Conservation (phyloP, 352 stramenopile species). For the Phytopythium oedochilum region DNA sequence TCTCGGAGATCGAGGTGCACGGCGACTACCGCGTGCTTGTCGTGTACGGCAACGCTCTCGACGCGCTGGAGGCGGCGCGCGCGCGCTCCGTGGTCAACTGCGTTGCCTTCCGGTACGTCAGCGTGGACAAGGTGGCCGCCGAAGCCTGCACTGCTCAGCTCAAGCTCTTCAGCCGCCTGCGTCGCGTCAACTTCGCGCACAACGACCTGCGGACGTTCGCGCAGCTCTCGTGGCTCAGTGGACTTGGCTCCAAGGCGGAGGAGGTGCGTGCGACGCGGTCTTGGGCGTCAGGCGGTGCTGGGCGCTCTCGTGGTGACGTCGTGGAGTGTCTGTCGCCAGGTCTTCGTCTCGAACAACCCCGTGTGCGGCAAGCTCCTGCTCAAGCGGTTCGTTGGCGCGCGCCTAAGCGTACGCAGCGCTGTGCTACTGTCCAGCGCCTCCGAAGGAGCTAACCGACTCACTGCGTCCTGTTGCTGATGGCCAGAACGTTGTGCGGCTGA, state of each 20-base stretch:
- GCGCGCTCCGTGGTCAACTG: constrained; percentile 44
- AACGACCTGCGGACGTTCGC: constrained; percentile 67
- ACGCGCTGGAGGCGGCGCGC: constrained; percentile 55
- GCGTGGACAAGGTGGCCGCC: constrained; percentile 38
- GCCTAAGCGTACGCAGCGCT: constrained; percentile 34
- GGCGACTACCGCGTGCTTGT: constrained; percentile 60
- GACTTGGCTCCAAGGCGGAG: constrained; percentile 51
- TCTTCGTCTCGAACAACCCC: constrained; percentile 60
- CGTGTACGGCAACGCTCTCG: constrained; percentile 65
- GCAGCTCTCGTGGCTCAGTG: constrained; percentile 52
- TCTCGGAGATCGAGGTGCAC: constrained; percentile 70
- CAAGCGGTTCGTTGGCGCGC: constrained; percentile 40
- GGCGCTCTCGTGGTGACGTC: not conserved
- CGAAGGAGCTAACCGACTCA: not conserved
- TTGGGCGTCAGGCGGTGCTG: not conserved
- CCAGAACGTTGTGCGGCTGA: constrained; percentile 57
- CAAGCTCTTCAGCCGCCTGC: constrained; percentile 54
- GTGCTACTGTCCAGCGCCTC: not conserved
- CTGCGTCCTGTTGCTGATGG: not conserved
- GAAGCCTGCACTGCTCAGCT: constrained; percentile 32
- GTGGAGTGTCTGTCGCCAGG: constrained; percentile 14
- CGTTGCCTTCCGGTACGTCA: constrained; percentile 63
- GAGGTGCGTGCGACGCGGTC: constrained; percentile 27
- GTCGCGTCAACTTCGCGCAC: constrained; percentile 52
- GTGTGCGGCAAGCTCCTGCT: constrained; percentile 54